Base-by-base conservation (phyloP, 805 yeast genomes). In the Lipomyces lipofer region DNA sequence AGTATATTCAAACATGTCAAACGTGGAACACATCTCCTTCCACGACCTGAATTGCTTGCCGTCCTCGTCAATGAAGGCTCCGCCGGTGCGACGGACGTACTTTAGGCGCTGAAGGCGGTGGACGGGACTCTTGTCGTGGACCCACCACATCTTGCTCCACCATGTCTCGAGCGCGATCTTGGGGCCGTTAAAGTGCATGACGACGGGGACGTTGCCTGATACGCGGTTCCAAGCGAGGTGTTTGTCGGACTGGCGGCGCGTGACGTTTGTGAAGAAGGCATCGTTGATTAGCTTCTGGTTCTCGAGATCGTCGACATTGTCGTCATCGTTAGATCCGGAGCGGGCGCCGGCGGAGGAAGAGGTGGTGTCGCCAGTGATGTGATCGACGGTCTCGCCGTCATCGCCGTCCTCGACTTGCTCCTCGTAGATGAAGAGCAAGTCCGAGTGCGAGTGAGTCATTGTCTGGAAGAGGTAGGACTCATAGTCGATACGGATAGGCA, bases 131-230 rank as follows among this genome's bases (percentile, higher is more conserved):
- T 43, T 47, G 29, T 57, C 55, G 30, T 54, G 43, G n/a, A 57
- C 47, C 56, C 58, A 56, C 62, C 60, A 58, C 58, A 58, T 49
- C 35, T 51, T 44, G 5, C 56, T 49, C 62, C 62, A 58, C 59
- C 59, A 58, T 4, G 24, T 35, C 43, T 51, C 57, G 60, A 58
- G 56, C 17, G 53, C 53, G 43, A 44, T 54, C 24, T 58, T 58
- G n/a, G 59, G 60, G 8, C 62, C 62, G 42, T 58, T 58, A 50
- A 58, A 58, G 40, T 58, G 62, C 13, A 58, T 40, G 21, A 58
- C 36, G 3, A 60, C 33, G 19, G 59, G 57, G 4, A 58, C 22
- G 8, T 47, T 22, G 43, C 52, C 51, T 8, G 60, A 54, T 46
- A 58, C 36, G n/a, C 45, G 49, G 46, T 58, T 58, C 51, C 46